phyloP scores from a whole-genome alignment of 139 green algal genomes.

The Tetraselmis chui region DNA sequence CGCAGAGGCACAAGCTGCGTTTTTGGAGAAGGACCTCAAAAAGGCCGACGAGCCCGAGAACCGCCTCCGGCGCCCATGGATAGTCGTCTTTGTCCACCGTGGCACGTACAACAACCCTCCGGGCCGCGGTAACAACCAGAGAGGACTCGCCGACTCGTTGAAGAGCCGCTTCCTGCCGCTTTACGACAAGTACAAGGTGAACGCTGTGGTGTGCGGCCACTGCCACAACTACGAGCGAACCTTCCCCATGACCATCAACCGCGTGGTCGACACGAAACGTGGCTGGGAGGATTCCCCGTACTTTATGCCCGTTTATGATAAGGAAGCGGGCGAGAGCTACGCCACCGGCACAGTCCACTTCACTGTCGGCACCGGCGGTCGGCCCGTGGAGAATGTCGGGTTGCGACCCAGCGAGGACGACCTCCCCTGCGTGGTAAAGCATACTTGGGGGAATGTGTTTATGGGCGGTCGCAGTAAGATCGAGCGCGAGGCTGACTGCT shows the following conservation, averaged over 20 bases:
- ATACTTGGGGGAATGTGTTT: not conserved
- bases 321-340: not conserved
- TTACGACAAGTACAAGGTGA: not conserved
- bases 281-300: not conserved
- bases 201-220: not conserved
- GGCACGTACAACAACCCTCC: not conserved
- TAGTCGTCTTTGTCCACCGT: not conserved
- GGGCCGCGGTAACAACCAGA: not conserved
- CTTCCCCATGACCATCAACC: not conserved
- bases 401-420: not conserved
- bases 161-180: not conserved
- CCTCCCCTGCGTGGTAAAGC: not conserved
- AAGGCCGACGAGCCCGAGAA: not conserved
- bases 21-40: not conserved
- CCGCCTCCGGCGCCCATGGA: not conserved
- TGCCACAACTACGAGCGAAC: not conserved
- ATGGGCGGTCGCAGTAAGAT: not conserved
- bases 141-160: not conserved
- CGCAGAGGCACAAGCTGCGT: not conserved
- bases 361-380: not conserved
- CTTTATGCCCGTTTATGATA: not conserved
- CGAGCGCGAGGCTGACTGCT: not conserved
- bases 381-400: not conserved
- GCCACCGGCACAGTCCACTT: not conserved
- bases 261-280: not conserved